These are phyloP conservation scores for Microthyrium microscopicum DNA, from an alignment of 2,329 filamentous ascomycete genomes.

Conservation along the genomic window DNA sequence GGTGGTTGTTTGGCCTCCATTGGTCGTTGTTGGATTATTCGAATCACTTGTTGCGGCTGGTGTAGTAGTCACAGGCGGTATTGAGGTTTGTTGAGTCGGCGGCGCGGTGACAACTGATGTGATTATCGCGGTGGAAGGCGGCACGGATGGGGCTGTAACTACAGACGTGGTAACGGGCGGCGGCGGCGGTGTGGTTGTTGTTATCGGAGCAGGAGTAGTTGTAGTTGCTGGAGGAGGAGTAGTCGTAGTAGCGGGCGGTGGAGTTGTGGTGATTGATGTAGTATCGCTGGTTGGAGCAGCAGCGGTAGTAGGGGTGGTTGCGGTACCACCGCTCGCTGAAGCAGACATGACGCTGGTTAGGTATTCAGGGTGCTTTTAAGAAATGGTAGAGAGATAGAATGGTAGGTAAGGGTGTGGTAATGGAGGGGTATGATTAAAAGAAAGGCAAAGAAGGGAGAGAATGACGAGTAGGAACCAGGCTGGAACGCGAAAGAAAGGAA, in stretches of 20 bases:
- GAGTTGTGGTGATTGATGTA: constrained; percentile 1
- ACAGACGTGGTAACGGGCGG: constrained; percentile 4
- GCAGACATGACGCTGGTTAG: too few relatives aligned
- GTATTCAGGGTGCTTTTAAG: too few relatives aligned
- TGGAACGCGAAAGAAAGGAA: too few relatives aligned
- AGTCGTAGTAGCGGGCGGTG: constrained; percentile 1
- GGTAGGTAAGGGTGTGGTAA: too few relatives aligned
- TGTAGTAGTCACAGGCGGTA: constrained; percentile 4
- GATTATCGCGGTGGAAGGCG: constrained; percentile 6
- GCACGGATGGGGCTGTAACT: constrained; percentile 1
- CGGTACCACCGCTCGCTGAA: background rate
- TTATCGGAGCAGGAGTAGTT: background rate
- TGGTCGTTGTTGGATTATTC: background rate
- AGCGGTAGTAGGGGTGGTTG: background rate
- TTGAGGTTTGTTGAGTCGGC: constrained; percentile 4
- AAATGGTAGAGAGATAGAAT: too few relatives aligned
- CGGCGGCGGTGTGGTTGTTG: background rate
- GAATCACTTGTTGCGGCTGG: background rate
- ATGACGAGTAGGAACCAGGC: too few relatives aligned
- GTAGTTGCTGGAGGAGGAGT: background rate
- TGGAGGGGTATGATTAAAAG: too few relatives aligned
- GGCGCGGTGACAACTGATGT: constrained; percentile 6
- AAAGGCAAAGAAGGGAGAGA: too few relatives aligned
- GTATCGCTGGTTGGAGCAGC: background rate
- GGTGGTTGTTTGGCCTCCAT: background rate